Conservation (phyloP, 331 rosid species). For the Pyrus hybrid region DNA sequence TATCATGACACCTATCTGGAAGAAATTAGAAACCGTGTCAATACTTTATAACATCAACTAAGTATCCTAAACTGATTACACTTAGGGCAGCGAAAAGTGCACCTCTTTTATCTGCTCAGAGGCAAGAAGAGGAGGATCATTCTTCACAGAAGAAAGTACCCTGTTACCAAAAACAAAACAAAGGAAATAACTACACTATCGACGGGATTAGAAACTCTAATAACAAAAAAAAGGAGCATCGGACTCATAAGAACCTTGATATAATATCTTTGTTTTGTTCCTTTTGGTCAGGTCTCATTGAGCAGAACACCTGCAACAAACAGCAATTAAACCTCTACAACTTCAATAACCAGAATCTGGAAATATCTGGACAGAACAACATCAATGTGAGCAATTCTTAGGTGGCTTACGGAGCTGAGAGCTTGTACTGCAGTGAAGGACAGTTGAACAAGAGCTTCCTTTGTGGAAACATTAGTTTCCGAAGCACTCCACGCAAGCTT, state of each 20-base stretch:
- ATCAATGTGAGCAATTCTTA: neutral
- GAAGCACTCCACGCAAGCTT: constrained; percentile 40
- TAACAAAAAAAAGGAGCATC: neutral
- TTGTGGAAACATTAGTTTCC: constrained; percentile 25
- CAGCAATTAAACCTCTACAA: neutral
- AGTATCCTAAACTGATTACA: constrained; percentile 2
- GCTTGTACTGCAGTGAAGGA: constrained; percentile 39
- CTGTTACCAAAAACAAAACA: constrained; percentile 36
- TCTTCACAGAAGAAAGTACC: constrained; percentile 52
- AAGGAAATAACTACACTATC: constrained; percentile 12
- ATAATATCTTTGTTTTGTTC: constrained; percentile 38
- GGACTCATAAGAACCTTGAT: constrained; percentile 35
- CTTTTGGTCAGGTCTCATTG: constrained; percentile 43
- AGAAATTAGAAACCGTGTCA: constrained; percentile 14
- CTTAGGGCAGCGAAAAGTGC: constrained; percentile 15
- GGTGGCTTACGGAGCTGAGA: constrained; percentile 56
- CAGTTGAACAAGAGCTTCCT: constrained; percentile 38
- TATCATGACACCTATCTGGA: constrained; percentile 60
- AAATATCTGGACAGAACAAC: neutral
- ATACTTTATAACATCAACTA: constrained; percentile 20
- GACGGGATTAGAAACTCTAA: neutral
- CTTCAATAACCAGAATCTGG: neutral
- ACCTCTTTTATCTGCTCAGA: constrained; percentile 66
- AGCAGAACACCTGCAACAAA: constrained; percentile 48
- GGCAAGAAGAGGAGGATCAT: constrained; percentile 37